Evolutionary conservation across 139 green algal species (phyloP), one percentile per base, ranked within the genome.

Genomic region (Coccomyxa sp.): DNA sequence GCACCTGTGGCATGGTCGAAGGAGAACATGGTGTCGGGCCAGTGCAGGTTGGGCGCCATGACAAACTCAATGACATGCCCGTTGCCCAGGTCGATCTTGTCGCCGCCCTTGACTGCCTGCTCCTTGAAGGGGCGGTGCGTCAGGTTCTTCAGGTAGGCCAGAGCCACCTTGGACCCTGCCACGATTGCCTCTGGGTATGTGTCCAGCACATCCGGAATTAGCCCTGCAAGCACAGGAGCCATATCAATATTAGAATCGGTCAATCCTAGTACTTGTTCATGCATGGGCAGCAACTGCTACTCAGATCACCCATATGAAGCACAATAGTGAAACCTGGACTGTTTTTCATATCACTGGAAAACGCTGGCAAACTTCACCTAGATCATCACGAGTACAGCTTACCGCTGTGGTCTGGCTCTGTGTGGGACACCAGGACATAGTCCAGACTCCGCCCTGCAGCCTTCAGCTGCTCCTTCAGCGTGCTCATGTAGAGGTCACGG

Each of bases 21-120:
- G 28, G 91, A 93, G 88, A 99, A 98, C 91, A 98, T 97, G 83
- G 96, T 97, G 89, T 98, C 94, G 27, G 91, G 90, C 63, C 96
- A 99, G 92, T 99, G 96, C 86, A 99, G 92, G 89, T 99, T 99
- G 78, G 96, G 96, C 13, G 96, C 96, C 89, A 97, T 95, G 27
- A 99, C 90, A 91, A 99, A 99, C 90, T 99, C 93, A 80, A 99
- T 85, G 67, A 91, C 88, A 84, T 99, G 96, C 10, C 93, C 96
- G 25, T 86, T 88, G 68, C 94, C 94, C 67, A 98, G 86, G 85
- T 98, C 95, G 0, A 82, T 25, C 76, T 87, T 94, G 86, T 98
- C 94, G 0, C 96, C 96, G 13, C 90, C 92, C 93, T 99, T 96
- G n/a, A 96, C 92, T 7, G 79, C 82, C 80, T 88, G 82, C 63